phyloP scores from a whole-genome alignment of 139 green algal species.

The Coelastrella sp. region DNA sequence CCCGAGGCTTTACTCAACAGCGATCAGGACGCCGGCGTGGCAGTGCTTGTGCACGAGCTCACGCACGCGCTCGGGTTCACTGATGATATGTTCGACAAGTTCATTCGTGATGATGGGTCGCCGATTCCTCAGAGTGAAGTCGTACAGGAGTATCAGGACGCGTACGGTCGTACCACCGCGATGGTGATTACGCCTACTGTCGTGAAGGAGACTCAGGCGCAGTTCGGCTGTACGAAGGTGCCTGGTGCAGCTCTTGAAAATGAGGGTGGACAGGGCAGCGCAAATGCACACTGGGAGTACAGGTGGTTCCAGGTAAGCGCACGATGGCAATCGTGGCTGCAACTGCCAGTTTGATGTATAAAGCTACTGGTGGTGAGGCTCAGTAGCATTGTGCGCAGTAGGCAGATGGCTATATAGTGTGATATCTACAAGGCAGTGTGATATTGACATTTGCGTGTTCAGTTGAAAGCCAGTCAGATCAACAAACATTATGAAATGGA shows the following conservation, averaged over 20 bases:
- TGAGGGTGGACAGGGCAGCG: conserved; percentile 70
- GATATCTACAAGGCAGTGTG: no score
- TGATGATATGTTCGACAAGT: conserved; percentile 52
- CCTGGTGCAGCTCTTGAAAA: conserved; percentile 75
- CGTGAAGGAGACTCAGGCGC: conserved; percentile 46
- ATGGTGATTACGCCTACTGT: conserved; percentile 53
- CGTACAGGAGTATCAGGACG: conserved; percentile 25
- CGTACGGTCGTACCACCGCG: neutral
- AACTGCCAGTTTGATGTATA: no score
- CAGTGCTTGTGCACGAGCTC: conserved; percentile 65
- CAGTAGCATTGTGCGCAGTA: no score
- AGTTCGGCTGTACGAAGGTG: conserved; percentile 72
- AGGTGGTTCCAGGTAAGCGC: conserved; percentile 55
- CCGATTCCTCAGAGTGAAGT: conserved; percentile 54
- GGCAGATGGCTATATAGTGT: no score
- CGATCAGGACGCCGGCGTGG: conserved; percentile 40
- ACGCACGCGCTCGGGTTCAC: conserved; percentile 56
- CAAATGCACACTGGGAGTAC: conserved; percentile 77
- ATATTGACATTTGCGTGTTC: no score
- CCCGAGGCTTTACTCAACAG: conserved; percentile 5
- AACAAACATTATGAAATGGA: no score
- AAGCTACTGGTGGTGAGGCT: no score
- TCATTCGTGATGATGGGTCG: conserved; percentile 57
- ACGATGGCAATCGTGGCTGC: neutral
- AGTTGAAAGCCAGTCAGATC: no score